Percentiles rank a stretch among this genome's conserved stretches.
Conservation (phyloP, 495 filamentous ascomycete species). For the Penicillium daleae region DNA sequence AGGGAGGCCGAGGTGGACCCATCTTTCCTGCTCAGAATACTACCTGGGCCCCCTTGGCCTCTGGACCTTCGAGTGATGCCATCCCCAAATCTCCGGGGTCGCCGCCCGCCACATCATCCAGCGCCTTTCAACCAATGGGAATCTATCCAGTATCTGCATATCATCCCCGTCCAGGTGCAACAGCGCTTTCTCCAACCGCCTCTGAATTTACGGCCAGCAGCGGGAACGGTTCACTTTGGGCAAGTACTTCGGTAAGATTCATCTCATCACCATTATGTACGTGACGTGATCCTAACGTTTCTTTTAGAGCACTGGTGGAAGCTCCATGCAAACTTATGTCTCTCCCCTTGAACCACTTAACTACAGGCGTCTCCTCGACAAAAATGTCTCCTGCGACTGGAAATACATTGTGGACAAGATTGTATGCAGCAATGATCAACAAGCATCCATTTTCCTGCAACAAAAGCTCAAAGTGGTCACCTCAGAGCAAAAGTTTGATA, state of each 20-base stretch:
- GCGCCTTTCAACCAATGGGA: conserved; percentile 50
- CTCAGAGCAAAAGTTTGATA: conserved; percentile 92
- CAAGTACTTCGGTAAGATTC: conserved; percentile 47
- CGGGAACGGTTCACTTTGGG: conserved; percentile 53
- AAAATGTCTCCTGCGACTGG: conserved; percentile 97
- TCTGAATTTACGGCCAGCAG: conserved; percentile 69
- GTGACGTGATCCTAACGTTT: conserved; percentile 14
- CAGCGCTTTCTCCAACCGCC: conserved; percentile 82
- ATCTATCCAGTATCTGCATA: conserved; percentile 60
- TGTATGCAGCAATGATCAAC: conserved; percentile 97
- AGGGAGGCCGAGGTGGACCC: conserved; percentile 44
- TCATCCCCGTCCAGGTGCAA: conserved; percentile 73
- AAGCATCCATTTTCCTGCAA: conserved; percentile 97
- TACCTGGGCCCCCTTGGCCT: conserved; percentile 41
- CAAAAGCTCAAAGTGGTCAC: conserved; percentile 99
- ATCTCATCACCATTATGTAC: neutral
- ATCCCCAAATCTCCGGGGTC: conserved; percentile 27
- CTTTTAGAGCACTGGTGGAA: conserved; percentile 51
- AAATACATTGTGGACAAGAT: conserved; percentile 99
- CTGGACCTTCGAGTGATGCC: conserved; percentile 29
- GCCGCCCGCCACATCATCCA: conserved; percentile 41
- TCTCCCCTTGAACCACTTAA: conserved; percentile 93
- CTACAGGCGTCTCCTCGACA: conserved; percentile 92
- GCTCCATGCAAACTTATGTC: conserved; percentile 69
- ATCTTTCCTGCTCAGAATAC: conserved; percentile 36